Percentiles rank a stretch among this genome's conserved stretches.
phyloP scores from a whole-genome alignment of 345 rosid species.

The Lagerstroemia speciosa region DNA sequence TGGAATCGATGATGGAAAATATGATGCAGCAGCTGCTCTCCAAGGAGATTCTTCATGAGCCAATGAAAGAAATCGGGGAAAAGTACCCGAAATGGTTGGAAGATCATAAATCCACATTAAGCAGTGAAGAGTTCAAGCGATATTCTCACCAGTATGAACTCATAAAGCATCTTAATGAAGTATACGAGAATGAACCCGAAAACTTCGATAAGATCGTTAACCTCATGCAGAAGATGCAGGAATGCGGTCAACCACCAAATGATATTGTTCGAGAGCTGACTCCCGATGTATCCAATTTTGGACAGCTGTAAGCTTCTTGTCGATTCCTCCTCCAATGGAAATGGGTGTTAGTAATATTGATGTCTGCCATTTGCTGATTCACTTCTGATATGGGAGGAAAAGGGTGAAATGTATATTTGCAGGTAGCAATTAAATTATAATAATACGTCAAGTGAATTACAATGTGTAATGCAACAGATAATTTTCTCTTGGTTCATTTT shows the following conservation, averaged over 20 bases:
- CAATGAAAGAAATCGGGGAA: slow-evolving; percentile 91
- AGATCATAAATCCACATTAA: slow-evolving; percentile 56
- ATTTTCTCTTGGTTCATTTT: too few species aligned
- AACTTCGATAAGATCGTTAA: slow-evolving; percentile 72
- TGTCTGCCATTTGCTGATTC: too few species aligned
- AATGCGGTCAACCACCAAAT: slow-evolving; percentile 94
- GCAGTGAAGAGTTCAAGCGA: slow-evolving; percentile 57
- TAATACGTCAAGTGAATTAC: too few species aligned
- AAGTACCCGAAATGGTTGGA: slow-evolving; percentile 90
- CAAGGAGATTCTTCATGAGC: slow-evolving; percentile 87
- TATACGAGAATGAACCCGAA: slow-evolving; percentile 71
- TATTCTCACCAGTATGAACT: slow-evolving; percentile 65
- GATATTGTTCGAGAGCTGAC: slow-evolving; percentile 88
- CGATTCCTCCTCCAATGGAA: not conserved
- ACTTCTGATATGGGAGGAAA: too few species aligned
- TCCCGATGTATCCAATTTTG: slow-evolving; percentile 69
- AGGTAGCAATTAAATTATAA: too few species aligned
- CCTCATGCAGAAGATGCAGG: slow-evolving; percentile 99
- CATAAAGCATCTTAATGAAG: slow-evolving; percentile 67
- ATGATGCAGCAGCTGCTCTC: slow-evolving; percentile 99
- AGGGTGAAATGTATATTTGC: too few species aligned
- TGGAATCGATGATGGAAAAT: slow-evolving; percentile 89
- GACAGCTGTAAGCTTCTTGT: slow-evolving; percentile 62
- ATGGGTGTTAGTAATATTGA: too few species aligned
- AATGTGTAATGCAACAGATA: too few species aligned